Percentiles rank a stretch among this genome's conserved stretches.
phyloP scores from a whole-genome alignment of 106 monocot genomes.

The Cymbidium sinense region DNA sequence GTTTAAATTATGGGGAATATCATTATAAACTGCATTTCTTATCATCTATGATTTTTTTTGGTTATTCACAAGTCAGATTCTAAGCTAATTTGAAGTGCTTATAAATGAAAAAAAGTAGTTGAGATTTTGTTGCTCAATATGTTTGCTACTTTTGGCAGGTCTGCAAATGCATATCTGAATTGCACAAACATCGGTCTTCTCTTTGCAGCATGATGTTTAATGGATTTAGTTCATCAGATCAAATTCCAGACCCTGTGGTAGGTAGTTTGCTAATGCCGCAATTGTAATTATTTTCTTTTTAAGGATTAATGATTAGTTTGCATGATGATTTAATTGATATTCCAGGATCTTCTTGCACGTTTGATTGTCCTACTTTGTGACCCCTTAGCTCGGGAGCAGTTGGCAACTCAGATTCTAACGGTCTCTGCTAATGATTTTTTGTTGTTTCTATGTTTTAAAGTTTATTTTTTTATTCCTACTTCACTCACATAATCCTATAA shows the following conservation, averaged over 20 bases:
- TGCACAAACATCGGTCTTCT: slow-evolving; percentile 50
- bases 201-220: slow-evolving; percentile 25
- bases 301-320: not conserved
- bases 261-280: not conserved
- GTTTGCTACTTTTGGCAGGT: slow-evolving; percentile 41
- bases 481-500: not conserved
- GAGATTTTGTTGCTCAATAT: not conserved
- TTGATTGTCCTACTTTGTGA: slow-evolving; percentile 88
- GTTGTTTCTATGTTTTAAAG: not conserved
- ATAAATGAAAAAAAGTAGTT: not conserved
- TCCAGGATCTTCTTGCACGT: slow-evolving; percentile 95
- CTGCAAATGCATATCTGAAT: slow-evolving; percentile 89
- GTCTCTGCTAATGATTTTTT: slow-evolving; percentile 19
- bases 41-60: not conserved
- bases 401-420: slow-evolving; percentile 79
- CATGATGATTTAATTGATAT: slow-evolving; percentile 3
- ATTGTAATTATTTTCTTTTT: not conserved
- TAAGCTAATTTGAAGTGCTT: not conserved
- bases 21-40: not conserved
- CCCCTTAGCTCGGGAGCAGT: slow-evolving; percentile 79
- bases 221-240: slow-evolving; percentile 50
- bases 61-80: not conserved
- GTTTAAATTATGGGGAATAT: not conserved
- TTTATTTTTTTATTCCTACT: not conserved
- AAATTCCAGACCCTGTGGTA: slow-evolving; percentile 76